Evolutionary conservation across 495 filamentous ascomycete species (phyloP).

Genomic region (Apiosordaria backusii): DNA sequence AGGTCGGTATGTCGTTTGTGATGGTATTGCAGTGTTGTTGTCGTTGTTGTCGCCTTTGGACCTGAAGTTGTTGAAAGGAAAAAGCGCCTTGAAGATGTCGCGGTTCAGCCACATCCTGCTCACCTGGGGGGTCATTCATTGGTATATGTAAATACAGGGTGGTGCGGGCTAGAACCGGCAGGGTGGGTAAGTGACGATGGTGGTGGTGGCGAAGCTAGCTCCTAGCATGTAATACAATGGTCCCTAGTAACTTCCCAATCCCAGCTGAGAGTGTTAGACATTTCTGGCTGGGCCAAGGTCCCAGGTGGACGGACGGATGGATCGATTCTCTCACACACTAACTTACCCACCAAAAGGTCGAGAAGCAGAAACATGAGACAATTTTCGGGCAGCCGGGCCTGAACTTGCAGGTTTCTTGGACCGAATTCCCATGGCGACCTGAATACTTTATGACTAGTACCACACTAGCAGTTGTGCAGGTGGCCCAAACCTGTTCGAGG

Average conservation of each 20-base stretch:
- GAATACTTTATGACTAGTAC: conserved; percentile 3
- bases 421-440: neutral
- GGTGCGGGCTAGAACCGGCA: neutral
- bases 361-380: neutral
- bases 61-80: neutral
- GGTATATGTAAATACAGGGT: neutral
- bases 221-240: neutral
- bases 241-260: neutral
- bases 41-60: neutral
- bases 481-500: neutral
- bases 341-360: neutral
- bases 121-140: neutral
- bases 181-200: neutral
- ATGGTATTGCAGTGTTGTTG: neutral
- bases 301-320: neutral
- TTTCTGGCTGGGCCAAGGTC: neutral
- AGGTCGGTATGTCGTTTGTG: neutral
- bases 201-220: neutral
- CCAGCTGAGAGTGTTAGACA: neutral
- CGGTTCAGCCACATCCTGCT: neutral
- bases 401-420: neutral
- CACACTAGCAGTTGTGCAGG: conserved; percentile 1
- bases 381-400: neutral
- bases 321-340: neutral
- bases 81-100: neutral